Percentiles rank a stretch among this genome's conserved stretches.
Evolutionary conservation across 2,329 filamentous ascomycete genomes (phyloP).

Genomic region (Polychaeton citri): DNA sequence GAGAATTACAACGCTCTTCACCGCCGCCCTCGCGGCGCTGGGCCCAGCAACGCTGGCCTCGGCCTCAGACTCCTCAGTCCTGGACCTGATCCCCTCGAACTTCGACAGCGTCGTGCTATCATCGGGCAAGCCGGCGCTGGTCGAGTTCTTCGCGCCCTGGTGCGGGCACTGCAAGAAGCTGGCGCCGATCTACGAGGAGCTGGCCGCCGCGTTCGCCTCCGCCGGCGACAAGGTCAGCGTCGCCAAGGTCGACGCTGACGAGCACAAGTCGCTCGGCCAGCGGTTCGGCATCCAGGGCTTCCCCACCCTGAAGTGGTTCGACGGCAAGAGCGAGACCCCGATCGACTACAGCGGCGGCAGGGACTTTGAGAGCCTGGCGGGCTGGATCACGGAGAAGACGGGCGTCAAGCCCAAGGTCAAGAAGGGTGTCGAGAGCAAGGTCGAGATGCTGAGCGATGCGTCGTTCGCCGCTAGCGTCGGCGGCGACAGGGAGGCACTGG

Average conservation of each 20-base stretch:
- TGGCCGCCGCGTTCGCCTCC: conserved; percentile 60
- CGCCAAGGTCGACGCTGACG: conserved; percentile 92
- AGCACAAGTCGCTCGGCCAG: conserved; percentile 71
- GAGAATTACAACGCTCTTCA: conserved; percentile 32
- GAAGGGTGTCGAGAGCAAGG: conserved; percentile 56
- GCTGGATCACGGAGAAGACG: conserved; percentile 78
- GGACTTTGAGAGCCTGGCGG: conserved; percentile 70
- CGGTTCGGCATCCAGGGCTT: conserved; percentile 85
- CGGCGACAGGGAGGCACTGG: conserved; percentile 74
- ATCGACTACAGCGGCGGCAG: conserved; percentile 75
- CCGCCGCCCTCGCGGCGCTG: conserved; percentile 32
- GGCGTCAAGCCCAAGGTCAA: conserved; percentile 65
- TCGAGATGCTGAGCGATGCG: conserved; percentile 67
- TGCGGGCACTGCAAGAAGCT: conserved; percentile 99
- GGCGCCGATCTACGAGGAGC: conserved; percentile 86
- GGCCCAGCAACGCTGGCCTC: conserved; percentile 8
- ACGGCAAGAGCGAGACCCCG: conserved; percentile 80
- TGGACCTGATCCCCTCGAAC: conserved; percentile 80
- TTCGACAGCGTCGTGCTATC: conserved; percentile 84
- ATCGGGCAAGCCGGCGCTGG: conserved; percentile 86
- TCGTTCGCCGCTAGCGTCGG: conserved; percentile 69
- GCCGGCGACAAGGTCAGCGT: conserved; percentile 68
- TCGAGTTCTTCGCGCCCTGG: conserved; percentile 98
- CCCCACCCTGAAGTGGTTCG: conserved; percentile 94
- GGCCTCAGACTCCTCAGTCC: conserved; percentile 62